phyloP scores from a whole-genome alignment of 2,329 filamentous ascomycete genomes.

The Fusarium lateritium region DNA sequence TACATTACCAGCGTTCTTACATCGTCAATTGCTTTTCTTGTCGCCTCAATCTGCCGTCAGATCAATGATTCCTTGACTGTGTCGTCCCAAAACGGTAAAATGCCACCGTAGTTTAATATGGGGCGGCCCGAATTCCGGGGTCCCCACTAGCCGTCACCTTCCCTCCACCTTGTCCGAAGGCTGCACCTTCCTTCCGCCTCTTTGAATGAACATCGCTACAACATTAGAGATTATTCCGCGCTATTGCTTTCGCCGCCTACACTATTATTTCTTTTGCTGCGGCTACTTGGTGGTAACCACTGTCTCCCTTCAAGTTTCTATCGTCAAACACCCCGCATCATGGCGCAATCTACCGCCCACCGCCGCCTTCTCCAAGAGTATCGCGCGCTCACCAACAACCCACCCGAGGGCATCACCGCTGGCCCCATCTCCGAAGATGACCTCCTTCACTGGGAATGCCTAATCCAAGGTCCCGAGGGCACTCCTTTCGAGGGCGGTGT shows the following conservation, averaged over 20 bases:
- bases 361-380: slow-evolving; percentile 96
- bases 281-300: neutral
- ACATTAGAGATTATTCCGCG: neutral
- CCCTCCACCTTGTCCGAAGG: slow-evolving; percentile 41
- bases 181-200: slow-evolving; percentile 10
- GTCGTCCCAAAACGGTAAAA: slow-evolving; percentile 16
- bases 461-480: slow-evolving; percentile 95
- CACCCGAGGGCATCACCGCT: slow-evolving; percentile 97
- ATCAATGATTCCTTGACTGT: slow-evolving; percentile 8
- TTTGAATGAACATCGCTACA: slow-evolving; percentile 2
- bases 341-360: slow-evolving; percentile 75
- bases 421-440: slow-evolving; percentile 95
- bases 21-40: neutral
- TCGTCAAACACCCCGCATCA: slow-evolving; percentile 46
- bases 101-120: neutral
- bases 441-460: slow-evolving; percentile 94
- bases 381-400: slow-evolving; percentile 91
- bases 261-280: neutral
- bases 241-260: neutral
- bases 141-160: slow-evolving; percentile 36
- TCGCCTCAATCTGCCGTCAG: neutral
- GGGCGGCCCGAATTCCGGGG: slow-evolving; percentile 19
- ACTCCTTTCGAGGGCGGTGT: slow-evolving; percentile 97
- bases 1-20: neutral
- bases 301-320: no score